Evolutionary conservation across 768 basidiomycete genomes (phyloP).

Genomic region (Phanerochaete carnosa): DNA sequence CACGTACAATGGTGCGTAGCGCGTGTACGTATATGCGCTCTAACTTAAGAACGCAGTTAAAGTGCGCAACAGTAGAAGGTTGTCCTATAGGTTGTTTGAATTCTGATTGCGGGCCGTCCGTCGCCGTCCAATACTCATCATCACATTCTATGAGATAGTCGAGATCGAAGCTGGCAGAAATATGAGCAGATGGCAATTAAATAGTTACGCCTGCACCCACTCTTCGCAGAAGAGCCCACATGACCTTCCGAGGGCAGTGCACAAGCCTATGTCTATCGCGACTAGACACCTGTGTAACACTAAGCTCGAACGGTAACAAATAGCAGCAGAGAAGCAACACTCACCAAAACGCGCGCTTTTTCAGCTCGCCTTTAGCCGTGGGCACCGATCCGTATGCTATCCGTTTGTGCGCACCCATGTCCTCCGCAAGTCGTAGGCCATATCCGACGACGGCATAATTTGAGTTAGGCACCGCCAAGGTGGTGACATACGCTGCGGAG

Average conservation of each 20-base stretch:
- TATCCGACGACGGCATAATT: constrained; percentile 30
- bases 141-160: constrained; percentile 68
- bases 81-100: constrained; percentile 62
- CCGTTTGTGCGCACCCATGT: constrained; percentile 73
- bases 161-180: constrained; percentile 54
- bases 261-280: constrained; percentile 40
- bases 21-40: constrained; percentile 62
- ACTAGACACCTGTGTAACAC: constrained; percentile 41
- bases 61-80: constrained; percentile 52
- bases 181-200: neutral
- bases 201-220: constrained; percentile 36
- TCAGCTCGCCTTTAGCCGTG: constrained; percentile 61
- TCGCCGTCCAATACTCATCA: constrained; percentile 7
- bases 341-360: constrained; percentile 77
- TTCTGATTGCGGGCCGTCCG: constrained; percentile 34
- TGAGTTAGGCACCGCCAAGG: constrained; percentile 2
- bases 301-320: neutral
- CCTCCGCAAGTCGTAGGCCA: constrained; percentile 48
- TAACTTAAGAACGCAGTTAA: constrained; percentile 58
- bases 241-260: constrained; percentile 58
- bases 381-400: constrained; percentile 46
- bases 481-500: constrained; percentile 3
- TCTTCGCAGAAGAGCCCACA: constrained; percentile 72
- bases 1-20: constrained; percentile 57
- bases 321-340: neutral